Conservation (phyloP, 176 grass and related monocot genomes). For the Zizania latifolia region DNA sequence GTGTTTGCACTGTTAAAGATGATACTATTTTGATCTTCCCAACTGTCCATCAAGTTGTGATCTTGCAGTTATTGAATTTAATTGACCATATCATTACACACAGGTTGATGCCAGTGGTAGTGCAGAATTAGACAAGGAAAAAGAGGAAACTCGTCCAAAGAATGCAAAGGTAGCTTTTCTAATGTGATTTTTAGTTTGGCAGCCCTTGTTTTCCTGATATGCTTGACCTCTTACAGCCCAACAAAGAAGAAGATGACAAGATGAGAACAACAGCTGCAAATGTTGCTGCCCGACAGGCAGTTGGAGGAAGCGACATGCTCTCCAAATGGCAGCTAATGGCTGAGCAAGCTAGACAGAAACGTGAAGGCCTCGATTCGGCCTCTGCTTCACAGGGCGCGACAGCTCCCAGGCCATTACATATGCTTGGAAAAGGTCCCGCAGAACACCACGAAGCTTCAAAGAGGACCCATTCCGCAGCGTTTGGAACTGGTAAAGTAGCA, state of each 20-base stretch:
- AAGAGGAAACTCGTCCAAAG: constrained; percentile 78
- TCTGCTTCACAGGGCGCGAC: constrained; percentile 18
- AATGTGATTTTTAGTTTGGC: not conserved
- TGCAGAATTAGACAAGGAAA: constrained; percentile 77
- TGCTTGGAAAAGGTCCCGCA: constrained; percentile 33
- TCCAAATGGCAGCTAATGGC: constrained; percentile 99
- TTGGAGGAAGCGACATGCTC: constrained; percentile 90
- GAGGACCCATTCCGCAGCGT: constrained; percentile 39
- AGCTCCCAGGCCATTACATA: constrained; percentile 14
- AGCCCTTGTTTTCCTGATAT: constrained; percentile 27
- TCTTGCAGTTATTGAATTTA: not conserved
- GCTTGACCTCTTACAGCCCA: constrained; percentile 44
- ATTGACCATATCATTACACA: constrained; percentile 1
- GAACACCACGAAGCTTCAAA: constrained; percentile 71
- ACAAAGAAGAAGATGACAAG: constrained; percentile 99
- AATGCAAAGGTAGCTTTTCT: constrained; percentile 64
- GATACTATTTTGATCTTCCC: not conserved
- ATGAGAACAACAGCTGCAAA: constrained; percentile 94
- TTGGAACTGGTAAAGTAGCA: constrained; percentile 45
- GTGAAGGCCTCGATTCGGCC: constrained; percentile 44
- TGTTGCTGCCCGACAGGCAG: constrained; percentile 79
- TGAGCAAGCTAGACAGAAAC: constrained; percentile 86
- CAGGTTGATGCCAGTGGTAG: constrained; percentile 53
- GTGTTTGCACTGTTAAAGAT: not conserved
- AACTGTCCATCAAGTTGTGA: not conserved